Evolutionary conservation across 257 asterid genomes (phyloP), one percentile per base, ranked within the genome.

Genomic region (Handroanthus guayacan): DNA sequence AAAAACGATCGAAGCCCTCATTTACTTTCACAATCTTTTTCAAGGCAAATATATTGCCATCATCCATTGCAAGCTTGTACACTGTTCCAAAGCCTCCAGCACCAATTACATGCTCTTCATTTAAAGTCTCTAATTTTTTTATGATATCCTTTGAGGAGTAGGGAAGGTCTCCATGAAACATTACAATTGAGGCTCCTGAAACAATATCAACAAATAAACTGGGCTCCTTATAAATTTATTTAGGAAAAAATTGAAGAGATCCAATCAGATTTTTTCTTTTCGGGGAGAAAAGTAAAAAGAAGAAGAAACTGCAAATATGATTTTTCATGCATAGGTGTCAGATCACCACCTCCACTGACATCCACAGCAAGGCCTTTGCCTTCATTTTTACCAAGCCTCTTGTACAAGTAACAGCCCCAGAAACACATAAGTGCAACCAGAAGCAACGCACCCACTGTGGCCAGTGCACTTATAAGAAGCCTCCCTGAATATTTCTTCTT

Each of bases 381-480:
- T 12, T 89, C 96, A 71, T 84, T 82, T 89, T 91, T 94, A 54
- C 92, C 94, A 71, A 88, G 91, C 85, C 92, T 91, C 82, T 94
- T 90, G 80, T 90, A 90, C 79, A 91, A 84, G 83, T 81, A 89
- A 82, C 98, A 94, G 18, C 97, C 97, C 96, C 97, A 90, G 91
- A 89, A 94, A 83, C 98, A 94, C 97, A 94, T 91, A 13, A 94
- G 90, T 47, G 98, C 98, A 45, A 94, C 96, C 80, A 91, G 84
- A 84, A 94, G 97, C 84, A 94, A 80, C 2, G 94, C 98, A 76
- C 96, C 98, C 60, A 95, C 92, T 41, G 99, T 95, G 79, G 97
- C 99, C 57, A 91, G 79, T 54, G 99, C 95, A 84, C 98, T 92
- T 79, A 91, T 84, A 58, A 92, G 94, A 70, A 95, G 91, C 81